Conservation (phyloP, 164 flowering plant species). For the Piper longum region DNA sequence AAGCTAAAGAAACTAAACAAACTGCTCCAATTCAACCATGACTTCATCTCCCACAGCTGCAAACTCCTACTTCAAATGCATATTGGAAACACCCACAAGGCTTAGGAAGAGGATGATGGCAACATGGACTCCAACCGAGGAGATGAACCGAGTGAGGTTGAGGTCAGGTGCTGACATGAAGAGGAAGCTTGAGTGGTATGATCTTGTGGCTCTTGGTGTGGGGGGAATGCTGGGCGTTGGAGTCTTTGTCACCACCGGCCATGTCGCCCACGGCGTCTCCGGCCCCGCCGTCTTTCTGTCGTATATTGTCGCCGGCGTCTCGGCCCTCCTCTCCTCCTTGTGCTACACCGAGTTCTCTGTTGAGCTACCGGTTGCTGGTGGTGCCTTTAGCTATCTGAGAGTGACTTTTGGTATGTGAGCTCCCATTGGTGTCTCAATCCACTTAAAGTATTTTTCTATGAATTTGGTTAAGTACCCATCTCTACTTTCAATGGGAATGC, state of each 20-base stretch:
- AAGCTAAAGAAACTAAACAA: neutral
- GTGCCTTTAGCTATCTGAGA: slow-evolving; percentile 86
- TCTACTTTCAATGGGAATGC: too few species aligned
- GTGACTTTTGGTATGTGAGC: slow-evolving; percentile 58
- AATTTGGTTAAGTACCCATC: too few species aligned
- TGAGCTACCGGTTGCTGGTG: slow-evolving; percentile 86
- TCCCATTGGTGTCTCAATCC: neutral
- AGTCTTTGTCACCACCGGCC: slow-evolving; percentile 82
- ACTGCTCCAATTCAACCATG: slow-evolving; percentile 4
- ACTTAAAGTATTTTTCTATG: neutral
- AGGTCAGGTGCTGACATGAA: slow-evolving; percentile 88
- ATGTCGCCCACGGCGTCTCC: slow-evolving; percentile 31
- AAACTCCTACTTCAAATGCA: slow-evolving; percentile 30
- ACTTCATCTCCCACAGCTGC: slow-evolving; percentile 21
- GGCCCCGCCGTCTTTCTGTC: slow-evolving; percentile 86
- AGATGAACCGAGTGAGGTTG: slow-evolving; percentile 50
- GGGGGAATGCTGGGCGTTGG: slow-evolving; percentile 98
- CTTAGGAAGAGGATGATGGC: slow-evolving; percentile 58
- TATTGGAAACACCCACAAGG: slow-evolving; percentile 34
- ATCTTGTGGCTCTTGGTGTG: slow-evolving; percentile 67
- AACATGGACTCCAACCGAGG: slow-evolving; percentile 68
- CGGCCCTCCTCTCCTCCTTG: slow-evolving; percentile 83
- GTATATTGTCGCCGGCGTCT: slow-evolving; percentile 62
- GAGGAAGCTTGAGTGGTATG: slow-evolving; percentile 68
- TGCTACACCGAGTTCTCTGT: slow-evolving; percentile 92